Base-by-base conservation (phyloP, 2,329 filamentous ascomycete genomes). In the Bimuria novae-zelandiae region DNA sequence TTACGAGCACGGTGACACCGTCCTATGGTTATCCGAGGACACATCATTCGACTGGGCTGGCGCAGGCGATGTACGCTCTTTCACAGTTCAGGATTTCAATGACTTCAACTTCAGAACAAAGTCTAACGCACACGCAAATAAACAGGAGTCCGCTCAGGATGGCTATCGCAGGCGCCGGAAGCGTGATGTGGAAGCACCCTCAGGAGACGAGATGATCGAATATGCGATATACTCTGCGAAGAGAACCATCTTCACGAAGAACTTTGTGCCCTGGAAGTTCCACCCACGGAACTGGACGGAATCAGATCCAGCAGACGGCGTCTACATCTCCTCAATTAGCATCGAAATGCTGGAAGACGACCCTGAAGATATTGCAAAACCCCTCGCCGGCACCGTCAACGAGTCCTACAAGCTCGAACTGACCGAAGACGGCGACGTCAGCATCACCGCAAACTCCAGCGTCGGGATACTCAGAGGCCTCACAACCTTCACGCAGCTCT, bases 181-280 rank as follows among this genome's bases (percentile, higher is more conserved):
- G 27, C 56, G 49, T 8, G 51, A 35, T 7, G 43, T 39, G 3
- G 40, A 51, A 48, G 47, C 49, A 33, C 44, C 80, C 3, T 77
- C 80, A 14, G 82, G 84, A 56, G 74, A 83, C 7, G 61, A 71
- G 73, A 76, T 82, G 10, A 61, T 82, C 14, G 67, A 76, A 19
- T 75, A 72, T 51, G 79, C 80, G 7, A 76, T 82, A 27, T 60
- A 75, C 19, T 82, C 88, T 41, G 80, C 87, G 8, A 76, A 86
- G 58, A 72, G 80, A 21, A 83, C 81, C 52, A 84, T 93, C 51
- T 89, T 92, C 72, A 75, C 82, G 22, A 77, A 87, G 53, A 85
- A 83, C 61, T 85, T 92, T 56, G 82, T 90, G 14, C 90, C 90
- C 0, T 94, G 89, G 89, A 91, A 87, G 75, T 83, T 94, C 50